A percentile compares a stretch with the other conserved stretches of the same genome.
phyloP scores from a whole-genome alignment of 192 early-diverging fungal species.

The Oehlia diaphana region DNA sequence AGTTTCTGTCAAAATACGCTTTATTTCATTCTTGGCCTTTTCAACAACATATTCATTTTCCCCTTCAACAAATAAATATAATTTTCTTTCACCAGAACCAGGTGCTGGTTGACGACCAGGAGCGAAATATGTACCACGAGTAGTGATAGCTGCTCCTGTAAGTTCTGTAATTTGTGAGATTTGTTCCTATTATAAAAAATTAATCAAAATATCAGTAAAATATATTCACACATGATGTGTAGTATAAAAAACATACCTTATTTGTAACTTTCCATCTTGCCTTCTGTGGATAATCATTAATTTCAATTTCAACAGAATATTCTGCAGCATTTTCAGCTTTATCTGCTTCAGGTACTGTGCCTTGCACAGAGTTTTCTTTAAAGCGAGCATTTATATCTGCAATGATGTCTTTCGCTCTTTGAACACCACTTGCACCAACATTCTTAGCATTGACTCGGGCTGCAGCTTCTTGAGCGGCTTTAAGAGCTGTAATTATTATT shows the following conservation, averaged over 20 bases:
- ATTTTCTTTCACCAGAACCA: conserved; percentile 76
- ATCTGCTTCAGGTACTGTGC: conserved; percentile 22
- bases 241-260: conserved; percentile 51
- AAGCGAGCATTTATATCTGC: conserved; percentile 57
- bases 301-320: conserved; percentile 86
- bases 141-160: conserved; percentile 94
- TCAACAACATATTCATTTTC: conserved; percentile 89
- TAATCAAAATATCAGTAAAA: background rate
- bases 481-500: conserved; percentile 30
- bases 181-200: conserved; percentile 59
- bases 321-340: conserved; percentile 41
- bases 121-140: conserved; percentile 85
- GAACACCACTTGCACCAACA: conserved; percentile 48
- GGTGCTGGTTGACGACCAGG: conserved; percentile 78
- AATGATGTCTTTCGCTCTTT: conserved; percentile 57
- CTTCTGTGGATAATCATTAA: conserved; percentile 97
- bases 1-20: conserved; percentile 86
- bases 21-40: conserved; percentile 91
- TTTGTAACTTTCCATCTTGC: conserved; percentile 95
- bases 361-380: conserved; percentile 36
- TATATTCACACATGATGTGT: background rate
- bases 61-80: conserved; percentile 95
- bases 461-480: conserved; percentile 59
- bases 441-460: conserved; percentile 52
- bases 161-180: conserved; percentile 92